Conservation (phyloP, 176 grass and related monocot species). For the Sorghum bicolor region DNA sequence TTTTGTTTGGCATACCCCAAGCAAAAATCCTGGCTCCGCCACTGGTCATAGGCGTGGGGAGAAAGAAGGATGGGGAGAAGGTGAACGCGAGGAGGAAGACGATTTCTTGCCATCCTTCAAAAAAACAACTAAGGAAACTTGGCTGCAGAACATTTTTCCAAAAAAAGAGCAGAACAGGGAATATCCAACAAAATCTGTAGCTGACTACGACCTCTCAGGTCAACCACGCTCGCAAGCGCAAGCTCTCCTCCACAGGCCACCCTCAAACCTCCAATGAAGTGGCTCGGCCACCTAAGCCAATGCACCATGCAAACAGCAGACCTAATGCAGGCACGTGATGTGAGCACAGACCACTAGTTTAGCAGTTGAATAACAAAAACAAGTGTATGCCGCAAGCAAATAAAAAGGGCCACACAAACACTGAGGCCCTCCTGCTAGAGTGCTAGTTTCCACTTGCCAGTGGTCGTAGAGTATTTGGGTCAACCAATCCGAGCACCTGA, state of each 20-base stretch:
- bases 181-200: neutral
- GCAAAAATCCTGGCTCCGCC: no score
- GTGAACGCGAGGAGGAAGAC: no score
- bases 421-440: neutral
- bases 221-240: neutral
- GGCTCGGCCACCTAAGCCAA: conserved; percentile 11
- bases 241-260: neutral
- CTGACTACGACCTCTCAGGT: neutral
- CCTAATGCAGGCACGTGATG: neutral
- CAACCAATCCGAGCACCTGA: conserved; percentile 26
- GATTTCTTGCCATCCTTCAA: no score
- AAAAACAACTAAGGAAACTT: neutral
- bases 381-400: neutral
- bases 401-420: conserved; percentile 25
- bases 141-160: neutral
- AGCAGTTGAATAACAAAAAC: neutral
- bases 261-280: neutral
- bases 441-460: neutral
- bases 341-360: conserved; percentile 13
- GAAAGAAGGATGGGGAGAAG: no score
- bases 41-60: no score
- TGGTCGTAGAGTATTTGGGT: conserved; percentile 2
- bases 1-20: no score
- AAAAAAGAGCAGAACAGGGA: neutral
- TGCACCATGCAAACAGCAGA: neutral